These are phyloP conservation scores for Arthroderma sp. DNA, from an alignment of 2,329 filamentous ascomycete species.

Conservation along the genomic window DNA sequence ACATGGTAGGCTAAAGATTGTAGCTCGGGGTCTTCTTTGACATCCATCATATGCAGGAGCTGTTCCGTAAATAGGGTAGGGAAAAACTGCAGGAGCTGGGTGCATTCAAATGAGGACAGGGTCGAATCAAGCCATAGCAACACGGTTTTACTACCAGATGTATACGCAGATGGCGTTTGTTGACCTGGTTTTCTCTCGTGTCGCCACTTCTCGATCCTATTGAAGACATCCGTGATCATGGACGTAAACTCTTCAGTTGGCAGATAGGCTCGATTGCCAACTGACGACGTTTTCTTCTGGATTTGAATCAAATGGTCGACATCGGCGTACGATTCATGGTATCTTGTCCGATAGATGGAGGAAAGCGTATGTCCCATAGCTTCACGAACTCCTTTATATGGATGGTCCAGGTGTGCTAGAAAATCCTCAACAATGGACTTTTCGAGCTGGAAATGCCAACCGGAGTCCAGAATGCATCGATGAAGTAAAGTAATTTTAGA, in stretches of 20 bases:
- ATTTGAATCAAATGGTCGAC: constrained; percentile 61
- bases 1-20: constrained; percentile 93
- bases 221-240: constrained; percentile 64
- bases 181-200: constrained; percentile 72
- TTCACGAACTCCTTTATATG: constrained; percentile 94
- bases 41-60: constrained; percentile 98
- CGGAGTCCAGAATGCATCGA: constrained; percentile 72
- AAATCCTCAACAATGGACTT: constrained; percentile 83
- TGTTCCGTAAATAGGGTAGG: constrained; percentile 80
- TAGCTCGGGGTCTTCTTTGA: constrained; percentile 94
- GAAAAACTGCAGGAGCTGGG: constrained; percentile 81
- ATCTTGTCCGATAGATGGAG: constrained; percentile 77
- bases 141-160: constrained; percentile 89
- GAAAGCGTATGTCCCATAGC: constrained; percentile 83
- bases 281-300: constrained; percentile 68
- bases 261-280: constrained; percentile 73
- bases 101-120: constrained; percentile 84
- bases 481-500: constrained; percentile 89
- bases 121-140: constrained; percentile 89
- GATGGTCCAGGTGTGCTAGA: constrained; percentile 82
- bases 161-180: constrained; percentile 88
- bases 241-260: constrained; percentile 61
- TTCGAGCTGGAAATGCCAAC: constrained; percentile 92
- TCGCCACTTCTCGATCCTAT: constrained; percentile 74
- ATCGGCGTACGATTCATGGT: constrained; percentile 84